Evolutionary conservation across 2,329 filamentous ascomycete species (phyloP), one percentile per base, ranked within the genome.

Genomic region (Epicoccum sorghinum): DNA sequence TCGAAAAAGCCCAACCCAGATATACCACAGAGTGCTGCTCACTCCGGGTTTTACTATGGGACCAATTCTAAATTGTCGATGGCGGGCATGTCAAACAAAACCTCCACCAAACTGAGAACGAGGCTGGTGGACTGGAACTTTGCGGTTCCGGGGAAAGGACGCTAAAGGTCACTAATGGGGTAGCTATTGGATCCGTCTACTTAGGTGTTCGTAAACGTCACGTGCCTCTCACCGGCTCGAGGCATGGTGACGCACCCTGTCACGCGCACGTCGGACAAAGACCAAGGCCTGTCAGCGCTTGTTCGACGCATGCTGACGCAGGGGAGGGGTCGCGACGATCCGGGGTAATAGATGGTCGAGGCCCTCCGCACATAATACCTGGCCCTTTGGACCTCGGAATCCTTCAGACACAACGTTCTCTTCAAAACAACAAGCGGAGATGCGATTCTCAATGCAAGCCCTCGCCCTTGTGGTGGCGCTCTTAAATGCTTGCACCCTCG

Each of bases 291-390:
- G 44, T 23, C 37, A 47, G 30, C 46, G 24, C 36, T 44, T 46
- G 52, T 42, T 37, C 18, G 22, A 47, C 47, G 44, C 36, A 46
- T 13, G 46, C 52, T 55, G 52, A 55, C 52, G 52, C 52, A 55
- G 41, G 46, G 47, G 33, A 39, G 41, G 36, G 29, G 23, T 46
- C 41, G 30, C 37, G 52, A 40, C 42, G 41, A 55, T 55, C 52
- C 42, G 52, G 52, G 52, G 52, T 55, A 55, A 35, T 54, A 49
- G 35, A 54, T 49, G 36, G 36, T 40, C 40, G 40, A 36, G 45
- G 30, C 32, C 37, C 41, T 22, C n/a, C 8, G 27, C 32, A 38
- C 22, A 18, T 29, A 14, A 32, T 25, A 35, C 9, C 38, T n/a
- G 23, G 14, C 25, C 24, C 3, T 29, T 13, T 18, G 3, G 7